phyloP scores from a whole-genome alignment of 1,284 basidiomycete genomes.

The Calocybe gambosa region DNA sequence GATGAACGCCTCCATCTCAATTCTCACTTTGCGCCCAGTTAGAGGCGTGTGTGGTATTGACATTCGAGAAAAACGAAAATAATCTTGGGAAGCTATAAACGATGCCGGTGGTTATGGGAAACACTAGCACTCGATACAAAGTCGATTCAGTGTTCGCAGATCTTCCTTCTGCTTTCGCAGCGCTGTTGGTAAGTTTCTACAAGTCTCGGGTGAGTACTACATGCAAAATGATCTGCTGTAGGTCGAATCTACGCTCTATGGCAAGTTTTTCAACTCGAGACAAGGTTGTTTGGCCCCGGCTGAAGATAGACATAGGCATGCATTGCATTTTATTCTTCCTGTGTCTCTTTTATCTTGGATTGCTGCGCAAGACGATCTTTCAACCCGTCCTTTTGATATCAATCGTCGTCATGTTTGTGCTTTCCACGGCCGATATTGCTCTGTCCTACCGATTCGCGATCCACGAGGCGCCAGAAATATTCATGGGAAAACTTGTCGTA shows the following conservation, averaged over 20 bases:
- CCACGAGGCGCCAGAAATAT: constrained; percentile 14
- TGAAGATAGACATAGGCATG: neutral
- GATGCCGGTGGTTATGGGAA: too few species aligned
- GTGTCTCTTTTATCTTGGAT: constrained; percentile 9
- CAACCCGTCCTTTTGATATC: constrained; percentile 16
- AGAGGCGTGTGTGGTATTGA: too few species aligned
- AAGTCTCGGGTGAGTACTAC: too few species aligned
- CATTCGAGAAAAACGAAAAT: too few species aligned
- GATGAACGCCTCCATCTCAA: too few species aligned
- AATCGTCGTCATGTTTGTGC: constrained; percentile 18
- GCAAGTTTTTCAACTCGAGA: neutral
- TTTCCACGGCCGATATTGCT: constrained; percentile 22
- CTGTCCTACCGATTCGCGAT: constrained; percentile 19
- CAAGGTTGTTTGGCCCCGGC: neutral
- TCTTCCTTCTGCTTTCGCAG: too few species aligned
- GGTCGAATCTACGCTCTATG: neutral
- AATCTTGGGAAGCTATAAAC: too few species aligned
- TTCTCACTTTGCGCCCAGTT: too few species aligned
- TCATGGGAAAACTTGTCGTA: neutral
- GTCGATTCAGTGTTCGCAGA: too few species aligned
- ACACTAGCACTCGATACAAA: too few species aligned
- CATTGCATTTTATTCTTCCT: constrained; percentile 18
- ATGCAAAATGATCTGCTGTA: neutral
- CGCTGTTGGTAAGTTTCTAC: too few species aligned
- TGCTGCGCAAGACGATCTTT: constrained; percentile 2